Base-by-base conservation (phyloP, 257 asterid species). In the Sherardia arvensis region DNA sequence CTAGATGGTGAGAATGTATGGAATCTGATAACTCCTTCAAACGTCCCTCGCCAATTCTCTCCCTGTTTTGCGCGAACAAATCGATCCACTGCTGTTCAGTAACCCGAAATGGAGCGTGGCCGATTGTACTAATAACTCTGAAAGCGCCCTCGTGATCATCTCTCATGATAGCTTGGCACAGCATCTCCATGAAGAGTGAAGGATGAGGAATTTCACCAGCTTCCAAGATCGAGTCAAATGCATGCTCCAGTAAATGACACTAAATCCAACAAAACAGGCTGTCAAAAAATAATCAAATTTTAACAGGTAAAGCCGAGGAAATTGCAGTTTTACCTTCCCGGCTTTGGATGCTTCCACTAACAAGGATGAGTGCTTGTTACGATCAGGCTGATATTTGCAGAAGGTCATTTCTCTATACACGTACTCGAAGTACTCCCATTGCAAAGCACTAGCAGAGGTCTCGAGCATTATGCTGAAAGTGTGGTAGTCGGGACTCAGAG, bases 221-320 rank as follows among this genome's bases (percentile, higher is more conserved):
- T 81, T 89, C 97, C 70, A 92, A 72, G 43, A 84, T 81, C 25
- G 77, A 40, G 64, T 89, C 80, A 65, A 92, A 83, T 22, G 96
- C 91, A 72, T 89, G 97, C 74, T 92, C 95, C 79, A 92, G 80
- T 74, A 92, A 78, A 81, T 89, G 87, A 80, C 82, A 76, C 99
- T 89, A 78, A 78, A 80, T 59, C 61, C 70, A 30, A 47, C 65
- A 72, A 18, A 55, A 12, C 66, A 53, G 58, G 10, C 7, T 12
- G 29, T 53, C 10, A 20, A 53, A 22, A 22, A 21, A 9, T 53
- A 20, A 7, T 23, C 15, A 2, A n/a, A 53, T 10, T 53, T 22
- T 22, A 8, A 21, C 10, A 21, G 56, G 18, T 17, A 26, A n/a
- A 17, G 23, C 26, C 4, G 20, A 43, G n/a, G 8, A 17, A 61